Base-by-base conservation (phyloP, 139 green algal species). In the Coelastrella sp. region DNA sequence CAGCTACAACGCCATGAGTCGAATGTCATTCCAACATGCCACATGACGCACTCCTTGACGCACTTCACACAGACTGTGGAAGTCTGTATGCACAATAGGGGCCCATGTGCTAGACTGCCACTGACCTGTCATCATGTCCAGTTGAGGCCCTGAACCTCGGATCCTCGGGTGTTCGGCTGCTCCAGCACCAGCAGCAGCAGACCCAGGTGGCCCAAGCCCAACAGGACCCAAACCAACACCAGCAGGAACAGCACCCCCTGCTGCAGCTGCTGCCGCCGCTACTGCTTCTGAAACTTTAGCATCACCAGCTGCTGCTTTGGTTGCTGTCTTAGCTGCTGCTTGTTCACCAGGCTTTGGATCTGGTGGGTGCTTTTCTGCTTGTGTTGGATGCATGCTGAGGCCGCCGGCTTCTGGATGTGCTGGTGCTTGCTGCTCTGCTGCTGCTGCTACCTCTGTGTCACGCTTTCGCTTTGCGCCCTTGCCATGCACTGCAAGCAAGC, bases 51-150 rank as follows among this genome's bases (percentile, higher is more conserved):
- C 32, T 47, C 1, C 32, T 47, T 1, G 1, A 47, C 1, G 32
- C 32, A 47, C 32, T 47, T 47, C 32, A 47, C 32, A 47, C 32
- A 47, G 32, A 47, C 32, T 47, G 32, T 47, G n/a, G n/a, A n/a
- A n/a, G n/a, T n/a, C n/a, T n/a, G 32, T 47, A 47, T 47, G 32
- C 32, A 47, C 32, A 47, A 47, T 47, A 76, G 14, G 2, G 6
- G 68, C 3, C 16, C 16, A 76, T 4, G 2, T 2, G 68, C 22
- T 14, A 76, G 3, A 76, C 0, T 6, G 17, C 7, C 4, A 54
- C 60, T 23, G n/a, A 88, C 83, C 71, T 89, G 81, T 87, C 66
- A 86, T 66, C 88, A 86, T 90, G 47, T 90, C 78, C 76, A 91
- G 58, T 66, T 91, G 78, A 5, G 77, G 78, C 20, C 88, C 80